phyloP scores from a whole-genome alignment of 306 rosid species.

The Sophora flavescens region DNA sequence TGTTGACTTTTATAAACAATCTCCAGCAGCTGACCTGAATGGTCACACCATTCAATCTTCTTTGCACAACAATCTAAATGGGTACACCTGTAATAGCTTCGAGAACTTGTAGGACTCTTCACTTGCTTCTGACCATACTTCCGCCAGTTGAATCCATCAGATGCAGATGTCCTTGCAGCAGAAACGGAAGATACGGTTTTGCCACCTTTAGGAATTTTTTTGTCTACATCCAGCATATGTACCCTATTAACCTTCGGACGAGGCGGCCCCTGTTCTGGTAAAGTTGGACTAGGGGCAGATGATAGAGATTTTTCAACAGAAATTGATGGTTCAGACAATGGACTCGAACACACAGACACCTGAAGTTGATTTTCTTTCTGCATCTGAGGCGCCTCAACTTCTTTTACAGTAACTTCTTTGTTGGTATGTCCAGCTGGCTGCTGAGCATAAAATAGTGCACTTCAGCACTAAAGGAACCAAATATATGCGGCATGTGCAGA shows the following conservation, averaged over 20 bases:
- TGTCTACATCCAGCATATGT: slow-evolving; percentile 43
- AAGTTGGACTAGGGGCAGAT: slow-evolving; percentile 60
- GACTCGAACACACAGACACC: slow-evolving; percentile 52
- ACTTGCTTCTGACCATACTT: slow-evolving; percentile 98
- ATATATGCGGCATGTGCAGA: slow-evolving; percentile 9
- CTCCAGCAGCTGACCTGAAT: slow-evolving; percentile 64
- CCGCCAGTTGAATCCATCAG: slow-evolving; percentile 94
- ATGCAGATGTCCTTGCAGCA: slow-evolving; percentile 57
- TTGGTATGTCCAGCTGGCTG: slow-evolving; percentile 46
- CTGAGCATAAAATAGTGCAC: slow-evolving; percentile 44
- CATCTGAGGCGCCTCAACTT: slow-evolving; percentile 48
- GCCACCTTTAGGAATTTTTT: slow-evolving; percentile 46
- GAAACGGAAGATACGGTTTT: slow-evolving; percentile 56
- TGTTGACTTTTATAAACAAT: slow-evolving; percentile 80
- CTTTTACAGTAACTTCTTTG: slow-evolving; percentile 40
- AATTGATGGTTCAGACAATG: slow-evolving; percentile 59
- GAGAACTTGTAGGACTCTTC: slow-evolving; percentile 82
- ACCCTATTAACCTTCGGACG: slow-evolving; percentile 44
- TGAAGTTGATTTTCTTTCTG: slow-evolving; percentile 57
- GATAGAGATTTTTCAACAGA: slow-evolving; percentile 76
- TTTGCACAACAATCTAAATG: slow-evolving; percentile 73
- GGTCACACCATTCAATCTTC: slow-evolving; percentile 81
- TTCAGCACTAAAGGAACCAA: slow-evolving; percentile 28
- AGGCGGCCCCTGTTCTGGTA: slow-evolving; percentile 49
- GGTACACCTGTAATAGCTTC: slow-evolving; percentile 87